Conservation (phyloP, 768 basidiomycete genomes). For the Lactarius hatsudake region DNA sequence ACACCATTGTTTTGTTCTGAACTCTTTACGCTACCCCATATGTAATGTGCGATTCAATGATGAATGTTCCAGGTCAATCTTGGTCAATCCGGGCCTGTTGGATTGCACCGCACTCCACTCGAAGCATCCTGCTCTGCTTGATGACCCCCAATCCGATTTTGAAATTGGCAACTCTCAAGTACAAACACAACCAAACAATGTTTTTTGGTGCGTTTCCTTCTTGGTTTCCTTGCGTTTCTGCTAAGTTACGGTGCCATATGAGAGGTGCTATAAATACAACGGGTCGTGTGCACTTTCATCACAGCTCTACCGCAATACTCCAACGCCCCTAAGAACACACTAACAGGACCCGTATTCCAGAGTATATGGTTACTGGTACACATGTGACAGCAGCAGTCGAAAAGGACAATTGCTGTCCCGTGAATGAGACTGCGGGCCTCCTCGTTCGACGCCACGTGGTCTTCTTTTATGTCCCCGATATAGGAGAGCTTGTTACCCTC, state of each 20-base stretch:
- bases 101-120: too few species aligned
- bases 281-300: background rate
- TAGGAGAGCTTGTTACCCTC: constrained; percentile 1
- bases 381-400: background rate
- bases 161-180: background rate
- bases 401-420: background rate
- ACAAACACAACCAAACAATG: background rate
- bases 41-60: background rate
- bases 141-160: background rate
- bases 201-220: background rate
- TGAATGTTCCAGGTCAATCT: too few species aligned
- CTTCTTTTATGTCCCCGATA: background rate
- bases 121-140: too few species aligned
- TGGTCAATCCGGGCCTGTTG: too few species aligned
- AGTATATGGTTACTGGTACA: background rate
- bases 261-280: constrained; percentile 2
- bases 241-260: background rate
- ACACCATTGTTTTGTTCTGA: background rate
- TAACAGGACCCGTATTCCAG: background rate
- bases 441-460: background rate
- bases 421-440: constrained; percentile 1
- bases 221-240: background rate
- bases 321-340: background rate
- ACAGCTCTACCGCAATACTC: too few species aligned
- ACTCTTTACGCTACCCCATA: background rate